phyloP scores from a whole-genome alignment of 176 grass and related monocot genomes.

The Oryza glaberrima region DNA sequence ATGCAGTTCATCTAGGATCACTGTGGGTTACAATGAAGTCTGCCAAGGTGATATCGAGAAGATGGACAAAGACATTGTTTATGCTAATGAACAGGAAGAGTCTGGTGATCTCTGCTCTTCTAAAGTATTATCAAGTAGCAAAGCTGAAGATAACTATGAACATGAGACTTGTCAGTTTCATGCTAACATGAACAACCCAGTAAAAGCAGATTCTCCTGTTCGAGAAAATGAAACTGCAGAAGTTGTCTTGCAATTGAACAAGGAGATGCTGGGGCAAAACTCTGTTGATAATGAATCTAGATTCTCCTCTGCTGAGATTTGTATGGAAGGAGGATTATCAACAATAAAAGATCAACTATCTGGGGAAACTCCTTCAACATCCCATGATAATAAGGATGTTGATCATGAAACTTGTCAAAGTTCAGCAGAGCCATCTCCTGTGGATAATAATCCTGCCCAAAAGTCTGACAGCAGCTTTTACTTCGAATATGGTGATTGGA shows the following conservation, averaged over 20 bases:
- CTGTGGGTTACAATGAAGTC: slow-evolving; percentile 10
- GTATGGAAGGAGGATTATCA: slow-evolving; percentile 33
- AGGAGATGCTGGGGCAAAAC: slow-evolving; percentile 11
- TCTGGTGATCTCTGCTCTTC: slow-evolving; percentile 24
- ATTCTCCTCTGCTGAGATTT: slow-evolving; percentile 39
- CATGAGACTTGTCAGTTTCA: slow-evolving; percentile 26
- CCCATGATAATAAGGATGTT: slow-evolving; percentile 39
- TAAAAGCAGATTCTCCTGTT: slow-evolving; percentile 40
- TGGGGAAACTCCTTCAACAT: slow-evolving; percentile 8
- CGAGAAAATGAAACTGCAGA: slow-evolving; percentile 36
- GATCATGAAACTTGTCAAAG: slow-evolving; percentile 4
- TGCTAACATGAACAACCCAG: slow-evolving; percentile 33
- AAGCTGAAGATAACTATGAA: slow-evolving; percentile 37
- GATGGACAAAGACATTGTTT: slow-evolving; percentile 10
- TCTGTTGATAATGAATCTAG: slow-evolving; percentile 46
- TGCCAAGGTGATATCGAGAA: slow-evolving; percentile 34
- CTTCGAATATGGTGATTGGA: slow-evolving; percentile 78
- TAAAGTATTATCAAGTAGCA: slow-evolving; percentile 3
- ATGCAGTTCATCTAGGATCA: slow-evolving; percentile 25
- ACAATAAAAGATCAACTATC: slow-evolving; percentile 43
- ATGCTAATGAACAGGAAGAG: slow-evolving; percentile 28
- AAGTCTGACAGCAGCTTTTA: slow-evolving; percentile 44
- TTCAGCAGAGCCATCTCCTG: slow-evolving; percentile 44
- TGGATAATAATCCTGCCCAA: slow-evolving; percentile 32
- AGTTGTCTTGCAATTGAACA: slow-evolving; percentile 12